A percentile compares a stretch with the other conserved stretches of the same genome.
phyloP scores from a whole-genome alignment of 148 eudicot species.

The Rhododendron griersonianum region DNA sequence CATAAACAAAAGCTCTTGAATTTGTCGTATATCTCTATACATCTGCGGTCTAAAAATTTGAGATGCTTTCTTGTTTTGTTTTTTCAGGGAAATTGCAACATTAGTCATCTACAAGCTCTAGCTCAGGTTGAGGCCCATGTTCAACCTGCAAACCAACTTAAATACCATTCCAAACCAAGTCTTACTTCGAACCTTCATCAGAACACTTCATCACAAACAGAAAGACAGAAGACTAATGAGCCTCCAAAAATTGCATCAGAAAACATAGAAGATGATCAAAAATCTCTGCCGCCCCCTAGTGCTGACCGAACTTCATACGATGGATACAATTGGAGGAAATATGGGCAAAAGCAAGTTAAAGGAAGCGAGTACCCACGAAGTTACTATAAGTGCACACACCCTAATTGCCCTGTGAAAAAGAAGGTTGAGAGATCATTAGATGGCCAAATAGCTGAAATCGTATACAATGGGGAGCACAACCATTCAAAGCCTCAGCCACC shows the following conservation, averaged over 20 bases:
- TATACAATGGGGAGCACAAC: conserved; percentile 89
- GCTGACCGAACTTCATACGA: conserved; percentile 55
- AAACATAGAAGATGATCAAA: conserved; percentile 32
- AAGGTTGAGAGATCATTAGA: conserved; percentile 75
- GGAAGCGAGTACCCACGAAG: conserved; percentile 95
- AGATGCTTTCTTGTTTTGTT: background rate
- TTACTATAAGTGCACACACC: conserved; percentile 83
- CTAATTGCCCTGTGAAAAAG: conserved; percentile 75
- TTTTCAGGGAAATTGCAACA: conserved; percentile 38
- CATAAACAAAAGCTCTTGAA: background rate
- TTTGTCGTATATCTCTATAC: background rate
- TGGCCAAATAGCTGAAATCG: conserved; percentile 82
- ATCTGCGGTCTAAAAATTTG: background rate
- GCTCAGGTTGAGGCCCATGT: conserved; percentile 28
- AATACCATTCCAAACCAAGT: conserved; percentile 8
- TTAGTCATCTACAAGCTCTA: conserved; percentile 36
- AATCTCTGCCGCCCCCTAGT: conserved; percentile 19
- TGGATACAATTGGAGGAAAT: conserved; percentile 93
- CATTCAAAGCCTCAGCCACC: conserved; percentile 67
- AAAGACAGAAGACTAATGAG: conserved; percentile 22
- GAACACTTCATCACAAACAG: conserved; percentile 16
- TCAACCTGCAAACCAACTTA: conserved; percentile 25
- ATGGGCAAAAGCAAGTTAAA: conserved; percentile 97
- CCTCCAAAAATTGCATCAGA: conserved; percentile 22
- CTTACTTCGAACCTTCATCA: conserved; percentile 18